Evolutionary conservation across 2,329 filamentous ascomycete genomes (phyloP).

Genomic region (Microdochium bolleyi): DNA sequence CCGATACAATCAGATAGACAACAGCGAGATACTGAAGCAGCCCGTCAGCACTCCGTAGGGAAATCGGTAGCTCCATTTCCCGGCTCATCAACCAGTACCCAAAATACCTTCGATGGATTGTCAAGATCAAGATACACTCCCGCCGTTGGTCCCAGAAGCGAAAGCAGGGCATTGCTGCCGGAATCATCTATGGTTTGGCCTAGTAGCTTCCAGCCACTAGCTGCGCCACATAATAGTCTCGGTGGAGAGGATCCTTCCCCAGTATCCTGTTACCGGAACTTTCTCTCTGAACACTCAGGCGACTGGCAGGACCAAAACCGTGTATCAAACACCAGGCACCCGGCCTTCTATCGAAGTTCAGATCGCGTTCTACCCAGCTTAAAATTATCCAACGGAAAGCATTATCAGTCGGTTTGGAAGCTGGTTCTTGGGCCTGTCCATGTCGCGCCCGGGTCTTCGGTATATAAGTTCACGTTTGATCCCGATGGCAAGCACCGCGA

Average conservation of each 20-base stretch:
- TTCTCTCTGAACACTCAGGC: not conserved
- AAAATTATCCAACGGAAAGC: constrained; percentile 18
- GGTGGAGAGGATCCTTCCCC: not conserved
- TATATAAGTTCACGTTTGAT: constrained; percentile 38
- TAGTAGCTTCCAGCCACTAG: too few relatives aligned
- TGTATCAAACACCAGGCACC: constrained; percentile 30
- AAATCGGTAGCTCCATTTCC: too few relatives aligned
- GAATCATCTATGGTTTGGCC: too few relatives aligned
- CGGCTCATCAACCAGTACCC: too few relatives aligned
- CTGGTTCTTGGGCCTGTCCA: constrained; percentile 40
- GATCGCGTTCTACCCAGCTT: constrained; percentile 24
- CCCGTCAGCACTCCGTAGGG: too few relatives aligned
- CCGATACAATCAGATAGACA: too few relatives aligned
- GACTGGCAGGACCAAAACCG: not conserved
- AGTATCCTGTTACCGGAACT: not conserved
- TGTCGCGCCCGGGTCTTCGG: constrained; percentile 22
- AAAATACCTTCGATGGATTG: too few relatives aligned
- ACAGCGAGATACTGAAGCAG: too few relatives aligned
- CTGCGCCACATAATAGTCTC: too few relatives aligned
- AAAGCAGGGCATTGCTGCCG: too few relatives aligned
- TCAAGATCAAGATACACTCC: too few relatives aligned
- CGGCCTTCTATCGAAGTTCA: constrained; percentile 39
- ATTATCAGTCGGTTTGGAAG: constrained; percentile 50
- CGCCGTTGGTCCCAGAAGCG: too few relatives aligned
- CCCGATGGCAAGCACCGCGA: constrained; percentile 27